Evolutionary conservation across 2,329 filamentous ascomycete genomes (phyloP).

Genomic region (Pseudocercospora ulei): DNA sequence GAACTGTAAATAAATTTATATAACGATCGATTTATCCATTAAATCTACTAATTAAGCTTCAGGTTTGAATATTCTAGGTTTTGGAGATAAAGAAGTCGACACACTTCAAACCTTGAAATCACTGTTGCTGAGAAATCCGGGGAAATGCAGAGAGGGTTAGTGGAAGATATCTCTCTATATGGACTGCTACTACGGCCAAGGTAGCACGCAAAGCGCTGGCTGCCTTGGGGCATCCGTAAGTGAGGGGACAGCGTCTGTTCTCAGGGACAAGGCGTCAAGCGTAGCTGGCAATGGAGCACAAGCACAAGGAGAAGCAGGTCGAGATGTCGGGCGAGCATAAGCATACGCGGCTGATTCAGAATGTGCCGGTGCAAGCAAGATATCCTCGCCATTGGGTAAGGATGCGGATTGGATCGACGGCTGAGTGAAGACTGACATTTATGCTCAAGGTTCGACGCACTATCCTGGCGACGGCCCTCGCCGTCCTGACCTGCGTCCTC

Average conservation of each 20-base stretch:
- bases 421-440: slow-evolving; percentile 1
- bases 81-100: too few species aligned
- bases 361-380: slow-evolving; percentile 49
- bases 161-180: too few species aligned
- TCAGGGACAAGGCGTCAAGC: too few species aligned
- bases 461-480: slow-evolving; percentile 38
- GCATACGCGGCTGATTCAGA: slow-evolving; percentile 57
- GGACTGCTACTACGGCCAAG: slow-evolving; percentile 23
- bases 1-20: too few species aligned
- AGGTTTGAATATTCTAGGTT: too few species aligned
- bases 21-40: too few species aligned
- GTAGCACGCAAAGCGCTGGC: slow-evolving; percentile 15
- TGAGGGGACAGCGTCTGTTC: slow-evolving; percentile 7
- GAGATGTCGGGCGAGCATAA: slow-evolving; percentile 51
- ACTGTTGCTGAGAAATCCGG: too few species aligned
- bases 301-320: slow-evolving; percentile 19
- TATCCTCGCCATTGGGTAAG: slow-evolving; percentile 39
- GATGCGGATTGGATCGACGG: slow-evolving; percentile 5
- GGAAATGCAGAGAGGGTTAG: too few species aligned
- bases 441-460: slow-evolving; percentile 49
- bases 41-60: too few species aligned
- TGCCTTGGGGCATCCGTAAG: slow-evolving; percentile 11
- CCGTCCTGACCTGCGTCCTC: slow-evolving; percentile 35
- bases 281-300: slow-evolving; percentile 20
- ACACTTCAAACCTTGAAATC: too few species aligned